Evolutionary conservation across 1,284 basidiomycete genomes (phyloP).

Genomic region (Stereum hirsutum): DNA sequence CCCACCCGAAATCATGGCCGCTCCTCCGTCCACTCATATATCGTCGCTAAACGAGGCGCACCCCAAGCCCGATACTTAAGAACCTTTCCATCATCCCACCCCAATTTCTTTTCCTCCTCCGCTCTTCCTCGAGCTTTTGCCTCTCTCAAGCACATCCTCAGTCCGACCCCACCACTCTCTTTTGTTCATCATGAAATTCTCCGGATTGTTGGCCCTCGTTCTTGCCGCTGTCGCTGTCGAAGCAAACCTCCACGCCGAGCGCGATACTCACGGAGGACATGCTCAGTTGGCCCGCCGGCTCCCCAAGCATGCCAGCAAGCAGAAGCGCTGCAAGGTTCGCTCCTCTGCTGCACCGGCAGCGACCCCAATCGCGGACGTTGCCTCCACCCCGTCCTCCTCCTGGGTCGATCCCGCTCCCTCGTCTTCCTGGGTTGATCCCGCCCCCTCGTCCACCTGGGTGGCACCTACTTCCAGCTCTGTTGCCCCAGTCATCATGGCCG

Average conservation of each 20-base stretch:
- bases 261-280: conserved; percentile 15
- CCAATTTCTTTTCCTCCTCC: too few species aligned
- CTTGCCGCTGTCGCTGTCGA: conserved; percentile 25
- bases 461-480: not conserved
- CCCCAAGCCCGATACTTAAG: too few species aligned
- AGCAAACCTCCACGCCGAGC: conserved; percentile 26
- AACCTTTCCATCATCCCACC: too few species aligned
- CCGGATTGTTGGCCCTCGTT: conserved; percentile 29
- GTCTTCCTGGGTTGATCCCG: not conserved
- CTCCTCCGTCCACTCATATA: too few species aligned
- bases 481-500: not conserved
- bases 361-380: conserved; percentile 1
- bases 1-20: too few species aligned
- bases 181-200: conserved; percentile 21
- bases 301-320: not conserved
- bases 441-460: not conserved
- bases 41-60: too few species aligned
- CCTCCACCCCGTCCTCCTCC: not conserved
- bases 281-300: not conserved
- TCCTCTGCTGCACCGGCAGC: not conserved
- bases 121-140: too few species aligned
- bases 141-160: too few species aligned
- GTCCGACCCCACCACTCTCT: too few species aligned
- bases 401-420: not conserved
- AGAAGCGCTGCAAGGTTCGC: conserved; percentile 4